phyloP scores from a whole-genome alignment of 2,329 filamentous ascomycete species.

The Lachnum nothofagi region DNA sequence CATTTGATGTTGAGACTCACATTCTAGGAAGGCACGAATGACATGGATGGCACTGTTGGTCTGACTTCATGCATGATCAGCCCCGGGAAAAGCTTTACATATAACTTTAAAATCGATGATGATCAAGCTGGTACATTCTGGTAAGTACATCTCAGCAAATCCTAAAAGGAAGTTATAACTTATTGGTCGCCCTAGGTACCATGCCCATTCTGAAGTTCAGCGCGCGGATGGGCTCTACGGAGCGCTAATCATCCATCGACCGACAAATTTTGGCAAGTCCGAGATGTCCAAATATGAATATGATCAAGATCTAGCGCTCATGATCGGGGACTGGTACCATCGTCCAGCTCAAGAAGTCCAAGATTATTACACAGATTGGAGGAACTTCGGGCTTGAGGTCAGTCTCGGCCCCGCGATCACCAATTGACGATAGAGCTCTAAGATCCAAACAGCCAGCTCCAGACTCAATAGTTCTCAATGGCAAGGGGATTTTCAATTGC shows the following conservation, averaged over 20 bases:
- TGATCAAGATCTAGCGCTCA: constrained; percentile 38
- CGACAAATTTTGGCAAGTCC: constrained; percentile 18
- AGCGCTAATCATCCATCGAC: constrained; percentile 39
- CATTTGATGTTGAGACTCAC: background rate
- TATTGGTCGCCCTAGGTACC: constrained; percentile 38
- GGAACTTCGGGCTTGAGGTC: constrained; percentile 40
- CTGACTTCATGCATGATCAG: constrained; percentile 13
- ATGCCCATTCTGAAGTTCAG: constrained; percentile 40
- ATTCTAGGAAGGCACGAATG: constrained; percentile 21
- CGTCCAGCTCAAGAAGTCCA: constrained; percentile 37
- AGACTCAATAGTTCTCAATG: constrained; percentile 44
- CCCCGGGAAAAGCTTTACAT: constrained; percentile 9
- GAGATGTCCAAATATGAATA: constrained; percentile 26
- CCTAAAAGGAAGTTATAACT: background rate
- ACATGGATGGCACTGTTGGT: constrained; percentile 19
- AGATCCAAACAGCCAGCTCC: constrained; percentile 38
- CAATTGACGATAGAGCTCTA: too few species aligned
- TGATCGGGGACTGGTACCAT: constrained; percentile 47
- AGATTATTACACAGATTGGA: constrained; percentile 39
- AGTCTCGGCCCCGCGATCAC: too few species aligned
- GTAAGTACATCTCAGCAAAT: background rate
- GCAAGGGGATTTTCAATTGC: constrained; percentile 42
- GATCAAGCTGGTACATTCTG: constrained; percentile 17
- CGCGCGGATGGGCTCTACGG: constrained; percentile 43
- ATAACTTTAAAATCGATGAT: constrained; percentile 13